Conservation (phyloP, 2,329 filamentous ascomycete genomes). For the Hymenoscyphus albidus region DNA sequence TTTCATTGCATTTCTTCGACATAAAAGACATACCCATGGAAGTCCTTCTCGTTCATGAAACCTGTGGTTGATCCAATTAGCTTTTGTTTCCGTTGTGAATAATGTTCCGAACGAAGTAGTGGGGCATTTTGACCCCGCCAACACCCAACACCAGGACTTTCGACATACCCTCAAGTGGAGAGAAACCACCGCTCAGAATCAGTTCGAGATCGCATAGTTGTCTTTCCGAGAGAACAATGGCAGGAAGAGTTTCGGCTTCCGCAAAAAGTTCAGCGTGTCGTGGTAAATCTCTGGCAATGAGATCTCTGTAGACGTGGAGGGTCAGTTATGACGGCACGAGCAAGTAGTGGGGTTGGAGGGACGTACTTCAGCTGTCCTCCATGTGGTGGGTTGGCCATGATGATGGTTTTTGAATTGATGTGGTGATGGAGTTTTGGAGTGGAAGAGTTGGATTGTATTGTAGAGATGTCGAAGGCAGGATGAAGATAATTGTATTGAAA, state of each 20-base stretch:
- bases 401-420: constrained; percentile 23
- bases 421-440: background rate
- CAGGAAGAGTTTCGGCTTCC: constrained; percentile 83
- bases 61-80: constrained; percentile 49
- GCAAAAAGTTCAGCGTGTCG: constrained; percentile 72
- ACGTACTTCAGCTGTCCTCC: constrained; percentile 83
- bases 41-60: constrained; percentile 97
- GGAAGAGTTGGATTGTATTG: background rate
- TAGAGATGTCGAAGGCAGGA: background rate
- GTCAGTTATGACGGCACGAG: constrained; percentile 6
- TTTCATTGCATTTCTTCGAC: background rate
- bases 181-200: constrained; percentile 97
- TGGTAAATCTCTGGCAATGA: constrained; percentile 87
- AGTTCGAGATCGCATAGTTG: constrained; percentile 97
- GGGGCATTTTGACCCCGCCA: constrained; percentile 26
- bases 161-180: constrained; percentile 81
- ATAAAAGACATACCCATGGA: constrained; percentile 67
- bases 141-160: constrained; percentile 14
- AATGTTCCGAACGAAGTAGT: constrained; percentile 12
- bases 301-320: constrained; percentile 49
- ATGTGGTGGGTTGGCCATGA: constrained; percentile 69
- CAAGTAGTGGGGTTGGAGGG: background rate
- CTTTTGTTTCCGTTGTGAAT: constrained; percentile 11
- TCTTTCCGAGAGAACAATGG: constrained; percentile 81
- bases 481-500: constrained; percentile 9